phyloP scores from a whole-genome alignment of 2,329 filamentous ascomycete genomes.

The Pseudogymnoascus pannorum region DNA sequence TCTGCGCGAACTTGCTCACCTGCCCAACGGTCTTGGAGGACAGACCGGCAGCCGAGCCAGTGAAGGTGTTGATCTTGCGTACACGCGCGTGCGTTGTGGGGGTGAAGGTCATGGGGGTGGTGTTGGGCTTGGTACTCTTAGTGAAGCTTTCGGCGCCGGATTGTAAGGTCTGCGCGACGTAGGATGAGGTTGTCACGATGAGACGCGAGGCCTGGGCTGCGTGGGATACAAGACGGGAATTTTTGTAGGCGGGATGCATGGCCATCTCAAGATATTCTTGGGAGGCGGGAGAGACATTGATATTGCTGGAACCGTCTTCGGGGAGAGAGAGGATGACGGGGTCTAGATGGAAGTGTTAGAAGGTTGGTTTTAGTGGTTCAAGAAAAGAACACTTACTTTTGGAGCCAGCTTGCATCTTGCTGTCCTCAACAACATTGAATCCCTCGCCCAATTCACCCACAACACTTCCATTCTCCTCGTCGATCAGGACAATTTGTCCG shows the following conservation, averaged over 20 bases:
- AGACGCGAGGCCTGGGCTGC: constrained; percentile 83
- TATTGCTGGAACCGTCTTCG: constrained; percentile 55
- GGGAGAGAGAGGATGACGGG: constrained; percentile 75
- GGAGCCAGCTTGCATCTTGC: constrained; percentile 70
- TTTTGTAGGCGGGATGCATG: constrained; percentile 84
- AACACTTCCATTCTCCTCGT: constrained; percentile 93
- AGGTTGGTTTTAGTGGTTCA: neutral
- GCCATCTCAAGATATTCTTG: constrained; percentile 69
- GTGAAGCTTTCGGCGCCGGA: constrained; percentile 74
- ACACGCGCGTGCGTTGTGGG: constrained; percentile 78
- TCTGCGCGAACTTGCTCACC: constrained; percentile 79
- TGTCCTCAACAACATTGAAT: constrained; percentile 72
- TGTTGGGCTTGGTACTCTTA: constrained; percentile 66
- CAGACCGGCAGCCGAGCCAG: constrained; percentile 67
- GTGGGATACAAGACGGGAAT: constrained; percentile 77
- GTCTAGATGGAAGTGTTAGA: constrained; percentile 38
- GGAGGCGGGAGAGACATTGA: constrained; percentile 59
- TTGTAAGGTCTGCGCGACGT: constrained; percentile 70
- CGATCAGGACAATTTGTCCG: constrained; percentile 83
- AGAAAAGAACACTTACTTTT: constrained; percentile 56
- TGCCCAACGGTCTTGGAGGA: constrained; percentile 83
- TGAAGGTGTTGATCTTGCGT: constrained; percentile 84
- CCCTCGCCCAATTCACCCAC: constrained; percentile 84
- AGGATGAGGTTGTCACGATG: constrained; percentile 79
- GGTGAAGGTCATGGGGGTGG: constrained; percentile 80